Evolutionary conservation across 768 basidiomycete genomes (phyloP).

Genomic region (Boletellus ananas): DNA sequence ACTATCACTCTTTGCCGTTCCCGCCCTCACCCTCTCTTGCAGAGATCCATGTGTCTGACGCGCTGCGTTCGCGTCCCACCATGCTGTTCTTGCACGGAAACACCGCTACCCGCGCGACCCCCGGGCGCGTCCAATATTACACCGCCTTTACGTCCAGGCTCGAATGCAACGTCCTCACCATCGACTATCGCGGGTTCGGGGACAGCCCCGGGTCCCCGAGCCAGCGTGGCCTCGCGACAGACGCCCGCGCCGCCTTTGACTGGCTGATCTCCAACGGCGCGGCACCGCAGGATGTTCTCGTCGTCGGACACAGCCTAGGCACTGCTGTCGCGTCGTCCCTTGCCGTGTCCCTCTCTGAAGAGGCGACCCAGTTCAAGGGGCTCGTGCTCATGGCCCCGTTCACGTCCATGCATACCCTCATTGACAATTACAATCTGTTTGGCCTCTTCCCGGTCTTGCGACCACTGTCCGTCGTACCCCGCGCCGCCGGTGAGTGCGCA

Average conservation of each 20-base stretch:
- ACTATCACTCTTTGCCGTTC: slow-evolving; percentile 49
- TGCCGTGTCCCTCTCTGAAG: slow-evolving; percentile 43
- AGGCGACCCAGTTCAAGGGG: slow-evolving; percentile 41
- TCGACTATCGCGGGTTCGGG: slow-evolving; percentile 91
- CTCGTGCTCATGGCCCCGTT: slow-evolving; percentile 56
- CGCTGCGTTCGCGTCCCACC: slow-evolving; percentile 60
- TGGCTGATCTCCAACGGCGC: slow-evolving; percentile 67
- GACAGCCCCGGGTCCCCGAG: slow-evolving; percentile 80
- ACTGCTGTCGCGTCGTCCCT: slow-evolving; percentile 68
- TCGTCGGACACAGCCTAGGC: slow-evolving; percentile 87
- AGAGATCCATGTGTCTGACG: slow-evolving; percentile 44
- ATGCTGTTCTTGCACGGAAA: slow-evolving; percentile 93
- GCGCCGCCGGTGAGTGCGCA: slow-evolving; percentile 50
- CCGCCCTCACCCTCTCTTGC: slow-evolving; percentile 36
- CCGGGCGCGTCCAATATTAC: slow-evolving; percentile 67
- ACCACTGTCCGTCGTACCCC: slow-evolving; percentile 63
- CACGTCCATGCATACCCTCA: slow-evolving; percentile 52
- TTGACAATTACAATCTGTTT: slow-evolving; percentile 66
- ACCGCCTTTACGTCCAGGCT: slow-evolving; percentile 61
- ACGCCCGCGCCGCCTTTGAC: slow-evolving; percentile 78
- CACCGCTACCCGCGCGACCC: slow-evolving; percentile 69
- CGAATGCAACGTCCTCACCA: slow-evolving; percentile 70
- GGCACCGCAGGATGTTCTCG: slow-evolving; percentile 52
- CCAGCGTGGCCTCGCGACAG: slow-evolving; percentile 65
- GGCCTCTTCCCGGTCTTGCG: slow-evolving; percentile 67